These are phyloP conservation scores for Oryza coarctata DNA, from an alignment of 176 grass and related monocot species.

Conservation along the genomic window DNA sequence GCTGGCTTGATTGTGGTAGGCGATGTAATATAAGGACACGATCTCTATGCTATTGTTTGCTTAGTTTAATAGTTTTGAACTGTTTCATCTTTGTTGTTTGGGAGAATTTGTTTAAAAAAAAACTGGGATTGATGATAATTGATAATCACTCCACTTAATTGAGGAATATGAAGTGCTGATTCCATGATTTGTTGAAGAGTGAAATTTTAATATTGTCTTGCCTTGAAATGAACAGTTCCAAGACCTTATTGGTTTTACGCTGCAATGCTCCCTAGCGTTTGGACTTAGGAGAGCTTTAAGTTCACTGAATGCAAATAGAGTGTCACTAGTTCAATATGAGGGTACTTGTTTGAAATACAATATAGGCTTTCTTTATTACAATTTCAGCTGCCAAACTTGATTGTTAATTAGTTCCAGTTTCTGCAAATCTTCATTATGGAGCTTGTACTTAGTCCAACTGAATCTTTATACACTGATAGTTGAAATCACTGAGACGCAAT, in stretches of 20 bases:
- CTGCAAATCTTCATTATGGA: neutral
- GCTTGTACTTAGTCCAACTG: neutral
- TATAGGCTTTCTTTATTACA: neutral
- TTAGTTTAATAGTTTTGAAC: neutral
- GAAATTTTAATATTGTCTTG: neutral
- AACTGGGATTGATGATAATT: neutral
- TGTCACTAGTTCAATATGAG: neutral
- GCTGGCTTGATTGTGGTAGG: neutral
- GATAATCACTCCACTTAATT: neutral
- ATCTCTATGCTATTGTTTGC: neutral
- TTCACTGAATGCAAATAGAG: neutral
- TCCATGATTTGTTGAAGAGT: neutral
- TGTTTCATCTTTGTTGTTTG: neutral
- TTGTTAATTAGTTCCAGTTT: neutral
- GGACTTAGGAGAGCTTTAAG: neutral
- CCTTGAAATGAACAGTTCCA: neutral
- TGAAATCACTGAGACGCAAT: neutral
- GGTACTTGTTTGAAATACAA: neutral
- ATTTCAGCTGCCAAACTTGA: neutral
- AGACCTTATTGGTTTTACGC: neutral
- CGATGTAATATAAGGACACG: neutral
- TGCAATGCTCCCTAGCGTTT: neutral
- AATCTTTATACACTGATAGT: neutral
- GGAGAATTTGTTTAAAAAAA: neutral
- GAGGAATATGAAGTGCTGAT: neutral